A percentile compares a stretch with the other conserved stretches of the same genome.
Conservation (phyloP, 73 alveolate genomes). For the Paramecium biaurelia region DNA sequence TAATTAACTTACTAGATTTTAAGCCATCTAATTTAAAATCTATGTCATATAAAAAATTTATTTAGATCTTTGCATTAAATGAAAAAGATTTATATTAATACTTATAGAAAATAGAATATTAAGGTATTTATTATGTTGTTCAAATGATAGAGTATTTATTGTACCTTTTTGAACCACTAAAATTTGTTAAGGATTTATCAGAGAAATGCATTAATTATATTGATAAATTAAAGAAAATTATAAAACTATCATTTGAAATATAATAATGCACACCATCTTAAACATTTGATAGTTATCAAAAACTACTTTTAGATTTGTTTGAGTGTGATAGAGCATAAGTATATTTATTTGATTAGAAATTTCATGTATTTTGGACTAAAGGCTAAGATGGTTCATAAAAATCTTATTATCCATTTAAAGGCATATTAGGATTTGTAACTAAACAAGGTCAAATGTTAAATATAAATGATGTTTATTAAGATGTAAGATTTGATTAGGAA, state of each 20-base stretch:
- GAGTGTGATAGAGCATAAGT: slow-evolving; percentile 19
- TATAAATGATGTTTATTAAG: slow-evolving; percentile 29
- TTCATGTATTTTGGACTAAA: background rate
- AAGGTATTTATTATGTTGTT: background rate
- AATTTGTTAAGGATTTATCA: background rate
- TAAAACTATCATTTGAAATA: background rate
- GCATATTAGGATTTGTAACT: background rate
- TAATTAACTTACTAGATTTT: background rate
- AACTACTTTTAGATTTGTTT: background rate
- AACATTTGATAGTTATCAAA: background rate
- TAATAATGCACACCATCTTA: background rate
- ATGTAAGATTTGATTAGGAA: slow-evolving; percentile 20
- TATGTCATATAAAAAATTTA: background rate
- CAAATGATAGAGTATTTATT: background rate
- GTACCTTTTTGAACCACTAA: background rate
- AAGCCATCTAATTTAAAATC: background rate
- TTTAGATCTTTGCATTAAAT: background rate
- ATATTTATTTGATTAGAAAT: background rate
- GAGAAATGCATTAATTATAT: background rate
- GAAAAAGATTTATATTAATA: background rate
- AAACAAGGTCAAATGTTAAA: background rate
- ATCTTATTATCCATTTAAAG: background rate
- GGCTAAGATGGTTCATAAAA: background rate
- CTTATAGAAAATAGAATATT: background rate
- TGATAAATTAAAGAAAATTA: background rate